Evolutionary conservation across 2,329 filamentous ascomycete genomes (phyloP), one percentile per base, ranked within the genome.

Genomic region (Massarina eburnea): DNA sequence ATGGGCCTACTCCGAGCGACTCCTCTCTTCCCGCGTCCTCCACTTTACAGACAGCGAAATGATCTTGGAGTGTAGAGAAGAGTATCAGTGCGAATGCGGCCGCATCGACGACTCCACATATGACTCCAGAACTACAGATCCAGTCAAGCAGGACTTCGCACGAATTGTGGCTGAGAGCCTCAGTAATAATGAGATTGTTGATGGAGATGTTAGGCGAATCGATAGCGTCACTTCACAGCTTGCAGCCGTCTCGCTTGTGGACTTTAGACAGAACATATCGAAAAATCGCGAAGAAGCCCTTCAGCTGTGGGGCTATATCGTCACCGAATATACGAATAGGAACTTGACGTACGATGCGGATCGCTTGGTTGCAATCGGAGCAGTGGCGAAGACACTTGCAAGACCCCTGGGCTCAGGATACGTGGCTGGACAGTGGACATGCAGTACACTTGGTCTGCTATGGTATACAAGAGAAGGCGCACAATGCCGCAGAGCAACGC

Each of bases 341-440:
- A 55, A 59, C 18, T 49, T 68, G 9, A 70, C 64, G 4, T 61
- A 67, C 27, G 66, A 68, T 27, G 51, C 46, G 10, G 67, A 70
- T 33, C 57, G 66, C 21, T 42, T 70, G 1, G 41, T 62, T 12
- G 64, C 64, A 2, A 67, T 68, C 18, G 54, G 59, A 15, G 61
- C 57, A 7, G 51, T 70, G n/a, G 66, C 67, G 7, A 63, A 62
- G 41, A 50, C 54, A 36, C 40, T 68, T 2, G 56, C 54, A 8
- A 49, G 52, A 6, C 49, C 52, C 20, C 53, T 67, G 1, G 51
- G 61, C 15, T 65, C 62, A 12, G 61, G 62, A 15, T 70, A 70
- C 45, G 58, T 70, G 21, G 67, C 64, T 19, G 67, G 67, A 10
- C 67, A 68, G 36, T 70, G 66, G 66, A 67, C 64, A 1, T 67